Evolutionary conservation across 164 flowering plant genomes (phyloP), one percentile per base, ranked within the genome.

Genomic region (Tinospora cordifolia): DNA sequence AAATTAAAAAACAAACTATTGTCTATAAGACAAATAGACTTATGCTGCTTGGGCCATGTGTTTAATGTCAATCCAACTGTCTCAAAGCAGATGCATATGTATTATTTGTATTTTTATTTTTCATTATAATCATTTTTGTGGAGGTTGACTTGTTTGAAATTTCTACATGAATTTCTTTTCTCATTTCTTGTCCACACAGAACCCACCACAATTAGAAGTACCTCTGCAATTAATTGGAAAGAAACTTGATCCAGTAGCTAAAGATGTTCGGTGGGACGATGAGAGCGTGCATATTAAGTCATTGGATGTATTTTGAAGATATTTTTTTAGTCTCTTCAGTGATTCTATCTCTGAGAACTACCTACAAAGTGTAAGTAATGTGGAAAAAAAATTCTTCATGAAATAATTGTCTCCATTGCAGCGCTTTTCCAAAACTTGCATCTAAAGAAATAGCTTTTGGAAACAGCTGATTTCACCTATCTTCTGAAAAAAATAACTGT

Each of bases 141-240:
- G 36, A 30, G 2, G 36, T 30, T 30, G 36, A 19, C 24, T 14
- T 27, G 3, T 38, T 40, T 10, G 21, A 21, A 54, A 14, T 40
- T 36, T 26, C 39, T 40, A 17, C 49, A 36, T 38, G 25, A 69
- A 41, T 26, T 36, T 72, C 39, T 49, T 49, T 46, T 58, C 25
- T 67, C 34, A 44, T 6, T 67, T 49, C 30, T n/a, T 65, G 39
- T 79, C 11, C 65, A 27, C 82, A 84, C 83, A 93, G 98, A 78
- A 30, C 26, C 93, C 97, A 8, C 98, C 98, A 19, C 85, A 81
- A 26, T 74, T 94, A 70, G 97, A 91, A 3, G 87, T 66, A 0
- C 96, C 97, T 63, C 87, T 89, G 67, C 70, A 84, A 69, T 46
- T 91, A 58, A 86, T 87, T 22, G 85, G 79, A 62, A 91, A 83